A percentile compares a stretch with the other conserved stretches of the same genome.
Conservation (phyloP, 768 basidiomycete genomes). For the Pleurotus citrinopileatus region DNA sequence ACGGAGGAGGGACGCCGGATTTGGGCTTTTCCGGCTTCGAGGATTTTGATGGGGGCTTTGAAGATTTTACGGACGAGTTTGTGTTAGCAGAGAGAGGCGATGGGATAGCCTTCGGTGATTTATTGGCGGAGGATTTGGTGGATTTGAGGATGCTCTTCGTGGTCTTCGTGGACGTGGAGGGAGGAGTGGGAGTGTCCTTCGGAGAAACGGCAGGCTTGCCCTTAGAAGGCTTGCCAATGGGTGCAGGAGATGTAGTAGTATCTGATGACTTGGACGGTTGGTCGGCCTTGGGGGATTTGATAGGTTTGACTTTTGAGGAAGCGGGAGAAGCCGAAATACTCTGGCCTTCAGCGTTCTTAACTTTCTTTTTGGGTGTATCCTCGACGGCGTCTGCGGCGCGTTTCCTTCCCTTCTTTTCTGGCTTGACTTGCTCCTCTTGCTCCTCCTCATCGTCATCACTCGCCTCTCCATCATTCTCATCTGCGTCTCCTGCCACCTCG, state of each 20-base stretch:
- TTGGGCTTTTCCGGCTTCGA: constrained; percentile 5
- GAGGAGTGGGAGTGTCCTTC: constrained; percentile 3
- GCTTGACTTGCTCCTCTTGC: constrained; percentile 23
- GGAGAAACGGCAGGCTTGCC: constrained; percentile 17
- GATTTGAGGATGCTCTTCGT: not conserved
- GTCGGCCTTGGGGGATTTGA: not conserved
- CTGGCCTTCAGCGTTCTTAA: constrained; percentile 25
- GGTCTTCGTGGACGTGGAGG: not conserved
- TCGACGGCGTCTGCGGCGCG: constrained; percentile 26
- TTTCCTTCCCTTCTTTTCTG: constrained; percentile 13
- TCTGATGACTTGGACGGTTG: not conserved
- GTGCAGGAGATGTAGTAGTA: not conserved
- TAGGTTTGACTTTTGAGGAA: constrained; percentile 2
- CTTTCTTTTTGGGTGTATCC: constrained; percentile 45
- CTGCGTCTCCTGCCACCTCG: constrained; percentile 18
- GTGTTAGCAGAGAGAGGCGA: constrained; percentile 2
- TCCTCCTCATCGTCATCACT: constrained; percentile 17
- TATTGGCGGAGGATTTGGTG: constrained; percentile 10
- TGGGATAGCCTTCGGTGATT: constrained; percentile 15
- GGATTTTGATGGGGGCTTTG: constrained; percentile 4
- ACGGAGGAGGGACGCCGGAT: not conserved
- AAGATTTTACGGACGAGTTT: constrained; percentile 9
- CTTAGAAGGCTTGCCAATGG: constrained; percentile 14
- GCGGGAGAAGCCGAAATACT: constrained; percentile 10
- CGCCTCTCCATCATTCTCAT: constrained; percentile 22